Conservation (phyloP, 371 early-diverging fungal genomes). For the Actinomortierella ambigua region DNA sequence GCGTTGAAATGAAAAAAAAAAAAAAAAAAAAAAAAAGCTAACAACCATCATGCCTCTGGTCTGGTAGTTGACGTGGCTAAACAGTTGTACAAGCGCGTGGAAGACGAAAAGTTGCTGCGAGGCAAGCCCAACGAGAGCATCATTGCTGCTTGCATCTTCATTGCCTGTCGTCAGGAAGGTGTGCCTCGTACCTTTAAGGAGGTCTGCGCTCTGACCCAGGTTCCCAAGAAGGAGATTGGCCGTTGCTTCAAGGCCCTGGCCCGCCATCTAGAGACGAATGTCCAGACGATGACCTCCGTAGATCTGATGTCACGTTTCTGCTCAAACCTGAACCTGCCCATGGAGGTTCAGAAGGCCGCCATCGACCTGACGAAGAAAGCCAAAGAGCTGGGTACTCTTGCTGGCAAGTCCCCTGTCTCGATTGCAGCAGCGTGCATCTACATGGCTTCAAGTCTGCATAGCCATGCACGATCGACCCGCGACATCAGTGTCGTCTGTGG, state of each 20-base stretch:
- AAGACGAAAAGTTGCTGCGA: slow-evolving; percentile 87
- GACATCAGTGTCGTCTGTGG: slow-evolving; percentile 87
- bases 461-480: slow-evolving; percentile 67
- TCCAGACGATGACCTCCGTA: slow-evolving; percentile 72
- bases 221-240: slow-evolving; percentile 92
- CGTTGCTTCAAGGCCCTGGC: slow-evolving; percentile 84
- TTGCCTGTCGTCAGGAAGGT: slow-evolving; percentile 94
- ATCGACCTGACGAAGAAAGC: slow-evolving; percentile 74
- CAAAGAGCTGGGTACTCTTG: slow-evolving; percentile 79
- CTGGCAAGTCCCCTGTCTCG: slow-evolving; percentile 91
- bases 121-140: slow-evolving; percentile 93
- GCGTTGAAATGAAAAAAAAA: no score
- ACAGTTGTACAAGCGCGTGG: slow-evolving; percentile 90
- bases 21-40: no score
- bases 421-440: slow-evolving; percentile 93
- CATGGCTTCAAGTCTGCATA: slow-evolving; percentile 76
- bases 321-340: slow-evolving; percentile 74
- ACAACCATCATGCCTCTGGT: no score
- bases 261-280: slow-evolving; percentile 64
- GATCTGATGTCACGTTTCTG: slow-evolving; percentile 91
- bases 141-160: slow-evolving; percentile 97
- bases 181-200: slow-evolving; percentile 98
- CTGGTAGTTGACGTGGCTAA: slow-evolving; percentile 85
- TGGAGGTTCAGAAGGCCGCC: slow-evolving; percentile 76
- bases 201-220: slow-evolving; percentile 93